Evolutionary conservation across 116 monocot species (phyloP).

Genomic region (Phalaenopsis hybrid): DNA sequence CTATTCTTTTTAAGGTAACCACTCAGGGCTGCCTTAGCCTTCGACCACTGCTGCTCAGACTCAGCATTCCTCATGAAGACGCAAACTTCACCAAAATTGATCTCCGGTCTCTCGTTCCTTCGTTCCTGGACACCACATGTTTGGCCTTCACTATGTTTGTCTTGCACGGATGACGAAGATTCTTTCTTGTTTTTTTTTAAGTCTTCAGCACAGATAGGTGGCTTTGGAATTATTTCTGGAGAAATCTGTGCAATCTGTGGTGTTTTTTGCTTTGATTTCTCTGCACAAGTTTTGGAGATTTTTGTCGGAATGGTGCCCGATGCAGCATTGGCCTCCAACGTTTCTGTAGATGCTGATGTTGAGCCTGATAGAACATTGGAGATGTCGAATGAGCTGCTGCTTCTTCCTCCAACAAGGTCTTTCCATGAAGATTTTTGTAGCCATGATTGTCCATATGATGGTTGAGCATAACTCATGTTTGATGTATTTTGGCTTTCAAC

Average conservation of each 20-base stretch:
- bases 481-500: too few relatives aligned
- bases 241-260: not conserved
- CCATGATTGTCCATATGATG: slow-evolving; percentile 34
- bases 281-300: not conserved
- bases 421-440: slow-evolving; percentile 82
- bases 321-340: too few relatives aligned
- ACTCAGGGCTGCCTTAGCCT: slow-evolving; percentile 46
- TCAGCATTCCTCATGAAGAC: slow-evolving; percentile 75
- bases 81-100: slow-evolving; percentile 43
- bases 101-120: slow-evolving; percentile 17
- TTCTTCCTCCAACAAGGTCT: slow-evolving; percentile 44
- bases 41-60: slow-evolving; percentile 70
- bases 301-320: too few relatives aligned
- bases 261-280: not conserved
- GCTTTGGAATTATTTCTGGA: slow-evolving; percentile 4
- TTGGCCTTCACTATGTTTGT: not conserved
- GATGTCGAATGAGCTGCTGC: slow-evolving; percentile 16
- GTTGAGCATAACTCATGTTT: not conserved
- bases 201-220: not conserved
- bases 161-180: not conserved
- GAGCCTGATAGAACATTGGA: not conserved
- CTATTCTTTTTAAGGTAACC: slow-evolving; percentile 13
- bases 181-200: not conserved
- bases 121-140: slow-evolving; percentile 2
- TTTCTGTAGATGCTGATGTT: not conserved